These are phyloP conservation scores for Colletotrichum cordylinicola DNA, from an alignment of 2,329 filamentous ascomycete genomes.

Conservation along the genomic window DNA sequence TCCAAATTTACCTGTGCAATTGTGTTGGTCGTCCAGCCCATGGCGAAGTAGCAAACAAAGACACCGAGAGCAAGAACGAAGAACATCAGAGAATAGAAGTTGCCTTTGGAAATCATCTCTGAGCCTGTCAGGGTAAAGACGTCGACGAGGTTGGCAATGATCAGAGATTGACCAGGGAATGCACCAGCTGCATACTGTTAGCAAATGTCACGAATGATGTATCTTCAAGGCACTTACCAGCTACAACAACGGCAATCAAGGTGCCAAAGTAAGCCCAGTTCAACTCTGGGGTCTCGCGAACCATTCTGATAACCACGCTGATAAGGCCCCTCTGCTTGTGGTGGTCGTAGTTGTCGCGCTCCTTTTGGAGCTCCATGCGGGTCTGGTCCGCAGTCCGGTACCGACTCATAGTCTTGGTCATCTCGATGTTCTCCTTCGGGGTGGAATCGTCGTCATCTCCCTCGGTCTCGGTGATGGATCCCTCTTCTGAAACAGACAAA, in stretches of 20 bases:
- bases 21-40: conserved; percentile 41
- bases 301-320: conserved; percentile 34
- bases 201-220: neutral
- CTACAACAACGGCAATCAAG: conserved; percentile 32
- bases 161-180: conserved; percentile 49
- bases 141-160: conserved; percentile 46
- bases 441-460: conserved; percentile 25
- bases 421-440: conserved; percentile 19
- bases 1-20: conserved; percentile 30
- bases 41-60: conserved; percentile 47
- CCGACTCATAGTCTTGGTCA: conserved; percentile 35
- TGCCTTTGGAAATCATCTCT: conserved; percentile 41
- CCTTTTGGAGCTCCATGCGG: conserved; percentile 36
- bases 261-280: conserved; percentile 39
- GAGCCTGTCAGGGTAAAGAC: conserved; percentile 42
- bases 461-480: conserved; percentile 26
- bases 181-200: conserved; percentile 31
- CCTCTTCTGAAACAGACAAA: conserved; percentile 31
- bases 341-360: conserved; percentile 42
- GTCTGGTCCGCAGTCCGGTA: conserved; percentile 33
- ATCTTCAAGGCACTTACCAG: conserved; percentile 20
- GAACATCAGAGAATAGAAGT: conserved; percentile 64
- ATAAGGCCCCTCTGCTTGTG: conserved; percentile 36
- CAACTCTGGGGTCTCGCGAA: conserved; percentile 43
- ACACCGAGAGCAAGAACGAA: conserved; percentile 52